phyloP scores from a whole-genome alignment of 2,329 filamentous ascomycete genomes.

The Lachnellula willkommii region DNA sequence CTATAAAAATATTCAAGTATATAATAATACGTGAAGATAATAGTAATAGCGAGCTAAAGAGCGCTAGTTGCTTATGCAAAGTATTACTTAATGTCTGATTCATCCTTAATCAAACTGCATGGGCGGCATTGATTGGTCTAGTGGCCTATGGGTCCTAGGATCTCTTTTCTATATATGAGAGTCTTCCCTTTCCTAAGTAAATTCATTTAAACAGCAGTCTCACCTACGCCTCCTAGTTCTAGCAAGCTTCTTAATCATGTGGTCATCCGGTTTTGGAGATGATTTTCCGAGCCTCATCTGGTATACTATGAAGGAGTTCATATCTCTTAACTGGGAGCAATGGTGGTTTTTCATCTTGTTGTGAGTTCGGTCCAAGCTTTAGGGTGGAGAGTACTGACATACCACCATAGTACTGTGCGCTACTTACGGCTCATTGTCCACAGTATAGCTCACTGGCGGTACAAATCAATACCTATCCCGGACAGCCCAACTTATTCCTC shows the following conservation, averaged over 20 bases:
- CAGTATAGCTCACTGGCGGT: constrained; percentile 3
- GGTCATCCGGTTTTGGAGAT: background rate
- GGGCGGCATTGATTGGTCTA: too few relatives aligned
- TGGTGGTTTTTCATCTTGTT: constrained; percentile 7
- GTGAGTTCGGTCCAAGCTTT: constrained; percentile 5
- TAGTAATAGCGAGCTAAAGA: too few relatives aligned
- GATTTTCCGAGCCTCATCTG: constrained; percentile 1
- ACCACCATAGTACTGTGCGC: constrained; percentile 5
- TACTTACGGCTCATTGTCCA: constrained; percentile 6
- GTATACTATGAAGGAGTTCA: background rate
- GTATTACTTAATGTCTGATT: too few relatives aligned
- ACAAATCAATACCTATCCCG: constrained; percentile 8
- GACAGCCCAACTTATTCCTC: constrained; percentile 6
- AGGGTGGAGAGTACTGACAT: constrained; percentile 4
- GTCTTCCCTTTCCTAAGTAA: too few relatives aligned
- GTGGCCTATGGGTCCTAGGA: too few relatives aligned
- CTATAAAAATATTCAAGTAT: too few relatives aligned
- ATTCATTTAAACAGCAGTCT: too few relatives aligned
- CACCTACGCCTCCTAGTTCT: background rate
- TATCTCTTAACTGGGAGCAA: background rate
- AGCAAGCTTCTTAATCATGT: background rate
- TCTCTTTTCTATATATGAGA: too few relatives aligned
- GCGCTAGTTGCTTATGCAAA: too few relatives aligned
- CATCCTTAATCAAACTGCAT: too few relatives aligned
- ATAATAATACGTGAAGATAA: too few relatives aligned